phyloP scores from a whole-genome alignment of 2,329 filamentous ascomycete genomes.

The Macrophomina phaseolina region DNA sequence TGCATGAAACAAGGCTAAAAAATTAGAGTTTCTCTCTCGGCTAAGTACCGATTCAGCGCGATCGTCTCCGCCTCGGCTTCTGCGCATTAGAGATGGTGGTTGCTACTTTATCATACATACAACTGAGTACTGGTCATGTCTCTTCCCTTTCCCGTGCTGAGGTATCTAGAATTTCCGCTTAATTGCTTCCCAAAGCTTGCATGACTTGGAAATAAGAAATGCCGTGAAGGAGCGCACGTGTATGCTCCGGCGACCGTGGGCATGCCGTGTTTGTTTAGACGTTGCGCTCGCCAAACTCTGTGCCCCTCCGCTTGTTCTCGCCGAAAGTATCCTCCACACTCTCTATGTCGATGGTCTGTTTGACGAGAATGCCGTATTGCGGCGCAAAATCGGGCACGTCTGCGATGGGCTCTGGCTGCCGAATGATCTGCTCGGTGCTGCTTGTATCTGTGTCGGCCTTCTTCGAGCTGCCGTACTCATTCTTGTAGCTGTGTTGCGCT shows the following conservation, averaged over 20 bases:
- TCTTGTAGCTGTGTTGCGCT: not conserved
- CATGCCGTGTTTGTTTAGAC: not conserved
- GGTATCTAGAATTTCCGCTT: not conserved
- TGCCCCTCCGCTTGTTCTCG: constrained; percentile 4
- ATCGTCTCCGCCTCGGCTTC: not conserved
- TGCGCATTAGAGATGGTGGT: not conserved
- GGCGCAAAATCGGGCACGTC: constrained; percentile 1
- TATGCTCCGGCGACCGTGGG: not conserved
- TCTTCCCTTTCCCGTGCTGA: not conserved
- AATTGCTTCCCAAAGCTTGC: not conserved
- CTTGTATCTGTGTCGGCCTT: not conserved
- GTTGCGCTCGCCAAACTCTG: constrained; percentile 8
- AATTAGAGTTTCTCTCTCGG: not conserved
- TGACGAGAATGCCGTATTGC: constrained; percentile 1
- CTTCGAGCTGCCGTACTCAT: not conserved
- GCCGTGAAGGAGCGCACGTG: not conserved
- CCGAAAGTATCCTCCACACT: constrained; percentile 1
- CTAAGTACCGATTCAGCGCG: not conserved
- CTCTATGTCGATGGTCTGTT: not conserved
- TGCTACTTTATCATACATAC: not conserved
- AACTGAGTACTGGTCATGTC: not conserved
- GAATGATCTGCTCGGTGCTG: constrained; percentile 10
- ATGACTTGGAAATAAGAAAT: not conserved
- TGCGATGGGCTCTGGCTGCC: not conserved
- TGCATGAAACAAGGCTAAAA: constrained; percentile 8